Evolutionary conservation across 2,329 filamentous ascomycete species (phyloP).

Genomic region (Diaporthe sp.): DNA sequence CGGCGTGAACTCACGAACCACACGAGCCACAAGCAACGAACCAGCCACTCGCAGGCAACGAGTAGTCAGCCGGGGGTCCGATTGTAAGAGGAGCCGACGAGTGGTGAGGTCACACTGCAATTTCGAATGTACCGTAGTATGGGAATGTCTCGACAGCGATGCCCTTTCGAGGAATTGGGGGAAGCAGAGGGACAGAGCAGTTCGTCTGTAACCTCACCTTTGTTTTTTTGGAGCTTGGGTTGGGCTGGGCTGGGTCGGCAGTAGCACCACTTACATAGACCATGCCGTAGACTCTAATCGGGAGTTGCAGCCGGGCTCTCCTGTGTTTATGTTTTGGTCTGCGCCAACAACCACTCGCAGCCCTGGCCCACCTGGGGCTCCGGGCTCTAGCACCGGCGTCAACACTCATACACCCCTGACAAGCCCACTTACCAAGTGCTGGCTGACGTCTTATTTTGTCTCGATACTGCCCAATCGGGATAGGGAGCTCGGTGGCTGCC

Average conservation of each 20-base stretch:
- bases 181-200: conserved; percentile 5
- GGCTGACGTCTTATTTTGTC: not conserved
- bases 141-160: conserved; percentile 7
- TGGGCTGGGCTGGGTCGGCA: conserved; percentile 5
- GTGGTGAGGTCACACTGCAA: conserved; percentile 25
- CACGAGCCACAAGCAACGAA: conserved; percentile 5
- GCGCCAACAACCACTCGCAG: conserved; percentile 10
- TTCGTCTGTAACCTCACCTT: conserved; percentile 17
- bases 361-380: not conserved
- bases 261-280: conserved; percentile 24
- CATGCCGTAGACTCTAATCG: not conserved
- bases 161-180: conserved; percentile 4
- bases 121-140: not conserved
- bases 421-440: too few species aligned
- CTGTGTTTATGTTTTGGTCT: conserved; percentile 30
- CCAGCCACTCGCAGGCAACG: conserved; percentile 6
- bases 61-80: conserved; percentile 5
- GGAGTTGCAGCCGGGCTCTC: conserved; percentile 6
- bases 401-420: conserved; percentile 29
- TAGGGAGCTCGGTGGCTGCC: not conserved
- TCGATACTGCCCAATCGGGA: not conserved
- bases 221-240: conserved; percentile 9
- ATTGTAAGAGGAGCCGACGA: not conserved
- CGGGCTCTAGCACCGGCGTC: conserved; percentile 3
- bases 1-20: not conserved